Percentiles rank a stretch among this genome's conserved stretches.
These are phyloP conservation scores for Carex kokanica DNA, from an alignment of 176 grass and related monocot species.

Conservation along the genomic window DNA sequence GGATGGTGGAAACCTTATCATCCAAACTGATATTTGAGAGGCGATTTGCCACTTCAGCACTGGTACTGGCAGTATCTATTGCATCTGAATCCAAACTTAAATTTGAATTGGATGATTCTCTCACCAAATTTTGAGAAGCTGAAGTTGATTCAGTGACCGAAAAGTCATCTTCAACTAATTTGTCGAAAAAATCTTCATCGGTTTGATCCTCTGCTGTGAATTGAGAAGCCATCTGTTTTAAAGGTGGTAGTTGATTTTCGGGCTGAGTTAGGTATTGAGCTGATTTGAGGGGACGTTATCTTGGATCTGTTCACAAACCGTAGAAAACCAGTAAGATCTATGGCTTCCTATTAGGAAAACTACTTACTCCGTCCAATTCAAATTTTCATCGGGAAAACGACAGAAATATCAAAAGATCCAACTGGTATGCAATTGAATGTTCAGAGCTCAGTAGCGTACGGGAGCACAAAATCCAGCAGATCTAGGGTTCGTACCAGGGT, in stretches of 20 bases:
- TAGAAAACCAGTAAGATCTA: slow-evolving; percentile 13
- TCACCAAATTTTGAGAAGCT: slow-evolving; percentile 11
- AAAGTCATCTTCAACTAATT: slow-evolving; percentile 66
- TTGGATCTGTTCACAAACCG: slow-evolving; percentile 24
- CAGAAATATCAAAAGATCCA: neutral
- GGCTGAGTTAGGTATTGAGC: slow-evolving; percentile 6
- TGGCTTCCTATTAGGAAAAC: neutral
- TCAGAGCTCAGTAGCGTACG: neutral
- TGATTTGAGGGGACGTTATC: neutral
- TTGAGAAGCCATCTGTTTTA: slow-evolving; percentile 32
- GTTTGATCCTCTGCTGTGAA: slow-evolving; percentile 61
- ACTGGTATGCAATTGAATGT: neutral
- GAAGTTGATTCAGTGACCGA: slow-evolving; percentile 14
- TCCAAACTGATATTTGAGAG: slow-evolving; percentile 35
- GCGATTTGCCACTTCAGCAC: slow-evolving; percentile 22
- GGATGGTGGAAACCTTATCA: neutral
- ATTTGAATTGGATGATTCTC: slow-evolving; percentile 37
- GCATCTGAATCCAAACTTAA: slow-evolving; percentile 32
- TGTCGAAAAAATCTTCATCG: slow-evolving; percentile 94
- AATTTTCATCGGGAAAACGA: neutral
- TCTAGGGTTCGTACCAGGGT: slow-evolving; percentile 4
- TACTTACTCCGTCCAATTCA: neutral
- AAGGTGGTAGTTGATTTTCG: neutral
- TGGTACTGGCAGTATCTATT: slow-evolving; percentile 21
- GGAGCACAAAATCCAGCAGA: slow-evolving; percentile 4